phyloP scores from a whole-genome alignment of 2,329 filamentous ascomycete genomes.

The Didymella pinodella region DNA sequence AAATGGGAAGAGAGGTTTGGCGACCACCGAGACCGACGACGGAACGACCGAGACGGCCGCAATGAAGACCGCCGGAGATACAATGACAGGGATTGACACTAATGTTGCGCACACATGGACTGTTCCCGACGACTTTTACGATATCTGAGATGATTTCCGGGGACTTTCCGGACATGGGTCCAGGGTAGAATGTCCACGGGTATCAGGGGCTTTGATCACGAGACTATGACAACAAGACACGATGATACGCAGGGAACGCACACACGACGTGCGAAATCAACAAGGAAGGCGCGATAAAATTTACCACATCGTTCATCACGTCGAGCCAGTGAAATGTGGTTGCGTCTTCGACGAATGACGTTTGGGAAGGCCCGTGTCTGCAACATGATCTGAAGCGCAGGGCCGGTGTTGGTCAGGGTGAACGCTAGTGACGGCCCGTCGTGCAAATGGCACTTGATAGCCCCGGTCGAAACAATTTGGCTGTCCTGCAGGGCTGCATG shows the following conservation, averaged over 20 bases:
- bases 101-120: neutral
- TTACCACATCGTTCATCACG: conserved; percentile 3
- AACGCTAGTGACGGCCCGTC: conserved; percentile 16
- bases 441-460: conserved; percentile 15
- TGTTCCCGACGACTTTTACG: neutral
- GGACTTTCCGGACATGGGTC: neutral
- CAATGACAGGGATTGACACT: neutral
- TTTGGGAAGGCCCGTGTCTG: conserved; percentile 14
- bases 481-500: conserved; percentile 7
- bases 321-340: conserved; percentile 4
- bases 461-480: conserved; percentile 8
- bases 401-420: conserved; percentile 12
- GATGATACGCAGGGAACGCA: neutral
- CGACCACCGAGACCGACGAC: conserved; percentile 14
- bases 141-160: neutral
- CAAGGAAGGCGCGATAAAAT: neutral
- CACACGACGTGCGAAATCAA: conserved; percentile 7
- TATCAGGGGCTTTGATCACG: conserved; percentile 10
- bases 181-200: neutral
- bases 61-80: conserved; percentile 3
- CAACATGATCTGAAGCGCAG: conserved; percentile 16
- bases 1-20: conserved; percentile 19
- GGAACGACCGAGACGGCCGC: conserved; percentile 11
- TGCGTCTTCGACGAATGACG: conserved; percentile 13
- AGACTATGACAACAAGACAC: neutral